Percentiles rank a stretch among this genome's conserved stretches.
Evolutionary conservation across 1,284 basidiomycete genomes (phyloP).

Genomic region (Lentinula novae-zelandiae): DNA sequence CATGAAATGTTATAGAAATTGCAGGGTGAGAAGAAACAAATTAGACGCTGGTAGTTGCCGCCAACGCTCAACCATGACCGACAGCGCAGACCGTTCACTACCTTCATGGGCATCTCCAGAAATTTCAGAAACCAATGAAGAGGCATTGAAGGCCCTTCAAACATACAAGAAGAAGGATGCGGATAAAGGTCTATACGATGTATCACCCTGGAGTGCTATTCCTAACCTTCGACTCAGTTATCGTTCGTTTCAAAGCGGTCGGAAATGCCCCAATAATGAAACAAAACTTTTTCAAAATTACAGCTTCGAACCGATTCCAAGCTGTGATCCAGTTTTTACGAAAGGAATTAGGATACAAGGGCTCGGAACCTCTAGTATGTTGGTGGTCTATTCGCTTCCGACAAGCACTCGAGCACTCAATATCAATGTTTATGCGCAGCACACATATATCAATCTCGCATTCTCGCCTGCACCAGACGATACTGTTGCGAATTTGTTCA

Average conservation of each 20-base stretch:
- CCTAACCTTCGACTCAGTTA: constrained; percentile 50
- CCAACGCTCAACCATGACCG: not conserved
- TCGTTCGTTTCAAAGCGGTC: constrained; percentile 98
- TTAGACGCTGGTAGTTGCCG: not conserved
- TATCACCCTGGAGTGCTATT: not conserved
- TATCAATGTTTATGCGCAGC: constrained; percentile 45
- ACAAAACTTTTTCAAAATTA: constrained; percentile 98
- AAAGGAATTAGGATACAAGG: constrained; percentile 87
- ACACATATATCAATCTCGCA: constrained; percentile 97
- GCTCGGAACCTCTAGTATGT: constrained; percentile 83
- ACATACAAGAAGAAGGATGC: constrained; percentile 82
- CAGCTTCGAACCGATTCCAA: constrained; percentile 91
- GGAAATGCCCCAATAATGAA: constrained; percentile 99
- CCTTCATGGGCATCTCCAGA: constrained; percentile 45
- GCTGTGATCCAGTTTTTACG: constrained; percentile 93
- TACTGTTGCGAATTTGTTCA: constrained; percentile 86
- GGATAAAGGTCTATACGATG: constrained; percentile 59
- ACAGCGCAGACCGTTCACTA: constrained; percentile 30
- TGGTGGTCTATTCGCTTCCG: not conserved
- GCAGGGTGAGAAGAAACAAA: not conserved
- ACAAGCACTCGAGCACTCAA: not conserved
- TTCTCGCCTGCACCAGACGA: constrained; percentile 95
- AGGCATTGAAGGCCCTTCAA: constrained; percentile 71
- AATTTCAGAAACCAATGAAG: constrained; percentile 40
- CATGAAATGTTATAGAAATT: too few species aligned